Conservation (phyloP, 2,329 filamentous ascomycete genomes). For the Apiospora koreana region DNA sequence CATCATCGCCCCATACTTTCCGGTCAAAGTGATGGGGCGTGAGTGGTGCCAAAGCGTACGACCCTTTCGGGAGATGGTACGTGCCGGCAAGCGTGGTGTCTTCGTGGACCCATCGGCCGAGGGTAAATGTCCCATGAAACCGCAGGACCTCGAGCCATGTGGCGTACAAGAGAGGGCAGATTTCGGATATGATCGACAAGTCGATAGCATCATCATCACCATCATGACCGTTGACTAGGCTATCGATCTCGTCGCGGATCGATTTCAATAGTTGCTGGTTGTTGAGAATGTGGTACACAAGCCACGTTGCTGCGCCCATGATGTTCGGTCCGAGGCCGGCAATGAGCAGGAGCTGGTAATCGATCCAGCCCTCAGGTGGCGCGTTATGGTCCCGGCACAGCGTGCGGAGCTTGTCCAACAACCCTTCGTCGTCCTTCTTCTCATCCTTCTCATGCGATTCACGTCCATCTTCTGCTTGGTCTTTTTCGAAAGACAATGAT, state of each 20-base stretch:
- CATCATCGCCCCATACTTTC: background rate
- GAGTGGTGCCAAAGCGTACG: slow-evolving; percentile 15
- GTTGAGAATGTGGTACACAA: slow-evolving; percentile 14
- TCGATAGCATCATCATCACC: background rate
- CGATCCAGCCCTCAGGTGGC: slow-evolving; percentile 16
- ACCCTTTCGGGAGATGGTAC: slow-evolving; percentile 13
- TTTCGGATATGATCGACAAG: background rate
- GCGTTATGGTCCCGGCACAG: slow-evolving; percentile 11
- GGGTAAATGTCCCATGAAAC: slow-evolving; percentile 13
- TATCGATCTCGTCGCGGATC: background rate
- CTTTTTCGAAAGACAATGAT: background rate
- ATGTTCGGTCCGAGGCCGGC: slow-evolving; percentile 16
- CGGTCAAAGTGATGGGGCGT: slow-evolving; percentile 14
- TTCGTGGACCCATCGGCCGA: slow-evolving; percentile 15
- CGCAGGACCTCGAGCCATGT: slow-evolving; percentile 11
- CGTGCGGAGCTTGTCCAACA: background rate
- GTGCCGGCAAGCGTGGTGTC: slow-evolving; percentile 12
- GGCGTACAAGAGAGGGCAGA: background rate
- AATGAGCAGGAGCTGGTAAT: slow-evolving; percentile 18
- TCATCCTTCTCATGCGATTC: background rate
- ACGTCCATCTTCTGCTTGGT: background rate
- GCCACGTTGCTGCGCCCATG: slow-evolving; percentile 16
- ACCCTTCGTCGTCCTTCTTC: background rate
- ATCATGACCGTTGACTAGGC: background rate
- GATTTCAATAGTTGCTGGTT: background rate